These are phyloP conservation scores for Didymella lethalis DNA, from an alignment of 2,329 filamentous ascomycete genomes.

Conservation along the genomic window DNA sequence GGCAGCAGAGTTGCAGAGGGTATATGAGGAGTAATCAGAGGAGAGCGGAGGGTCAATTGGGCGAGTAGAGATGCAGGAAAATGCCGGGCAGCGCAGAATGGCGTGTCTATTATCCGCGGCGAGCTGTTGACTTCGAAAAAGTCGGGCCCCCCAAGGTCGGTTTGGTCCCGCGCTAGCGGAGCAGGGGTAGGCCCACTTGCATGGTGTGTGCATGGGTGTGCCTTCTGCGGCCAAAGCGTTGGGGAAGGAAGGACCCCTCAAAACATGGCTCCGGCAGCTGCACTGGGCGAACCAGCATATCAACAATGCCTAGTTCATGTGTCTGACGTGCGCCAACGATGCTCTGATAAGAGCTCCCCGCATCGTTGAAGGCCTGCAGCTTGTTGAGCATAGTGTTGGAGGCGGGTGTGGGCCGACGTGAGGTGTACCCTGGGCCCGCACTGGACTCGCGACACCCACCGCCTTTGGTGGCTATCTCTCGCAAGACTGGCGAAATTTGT, in stretches of 20 bases:
- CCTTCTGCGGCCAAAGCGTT: slow-evolving; percentile 22
- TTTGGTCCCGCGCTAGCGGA: slow-evolving; percentile 21
- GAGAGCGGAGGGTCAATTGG: slow-evolving; percentile 28
- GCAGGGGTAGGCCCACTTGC: slow-evolving; percentile 9
- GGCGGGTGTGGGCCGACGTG: slow-evolving; percentile 16
- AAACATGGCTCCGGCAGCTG: slow-evolving; percentile 11
- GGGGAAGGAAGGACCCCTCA: slow-evolving; percentile 19
- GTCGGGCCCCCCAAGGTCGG: slow-evolving; percentile 31
- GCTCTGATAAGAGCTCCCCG: slow-evolving; percentile 15
- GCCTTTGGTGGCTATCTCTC: slow-evolving; percentile 26
- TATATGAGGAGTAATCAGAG: slow-evolving; percentile 23
- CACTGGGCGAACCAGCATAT: slow-evolving; percentile 1
- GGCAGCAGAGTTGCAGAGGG: slow-evolving; percentile 20
- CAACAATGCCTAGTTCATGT: slow-evolving; percentile 9
- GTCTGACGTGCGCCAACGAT: slow-evolving; percentile 11
- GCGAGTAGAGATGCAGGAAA: slow-evolving; percentile 29
- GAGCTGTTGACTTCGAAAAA: slow-evolving; percentile 31
- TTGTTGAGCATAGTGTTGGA: slow-evolving; percentile 19
- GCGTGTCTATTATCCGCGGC: slow-evolving; percentile 35
- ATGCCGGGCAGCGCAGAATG: slow-evolving; percentile 25
- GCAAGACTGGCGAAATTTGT: slow-evolving; percentile 41
- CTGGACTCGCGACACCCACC: slow-evolving; percentile 30
- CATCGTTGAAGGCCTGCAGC: slow-evolving; percentile 11
- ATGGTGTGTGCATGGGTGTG: slow-evolving; percentile 17
- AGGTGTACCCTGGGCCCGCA: slow-evolving; percentile 19